Conservation (phyloP, 768 basidiomycete species). For the Pholiota microspora region DNA sequence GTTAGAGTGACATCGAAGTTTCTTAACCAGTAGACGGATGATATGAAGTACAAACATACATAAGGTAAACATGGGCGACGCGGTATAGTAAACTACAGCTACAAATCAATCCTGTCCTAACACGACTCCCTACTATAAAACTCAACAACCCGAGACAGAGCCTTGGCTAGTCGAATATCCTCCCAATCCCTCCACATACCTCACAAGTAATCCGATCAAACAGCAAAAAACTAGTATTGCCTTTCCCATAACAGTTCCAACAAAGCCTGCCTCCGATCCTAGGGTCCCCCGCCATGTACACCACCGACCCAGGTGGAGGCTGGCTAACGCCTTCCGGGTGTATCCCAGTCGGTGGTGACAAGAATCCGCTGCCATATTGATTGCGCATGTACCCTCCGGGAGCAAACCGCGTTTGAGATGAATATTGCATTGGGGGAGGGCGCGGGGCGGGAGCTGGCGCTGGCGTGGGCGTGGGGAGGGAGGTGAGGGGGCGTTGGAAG, state of each 20-base stretch:
- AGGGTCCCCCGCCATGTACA: slow-evolving; percentile 65
- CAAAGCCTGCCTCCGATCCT: slow-evolving; percentile 67
- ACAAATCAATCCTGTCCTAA: too few relatives aligned
- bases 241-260: slow-evolving; percentile 62
- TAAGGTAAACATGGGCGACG: too few relatives aligned
- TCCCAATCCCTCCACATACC: slow-evolving; percentile 63
- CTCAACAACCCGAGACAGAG: too few relatives aligned
- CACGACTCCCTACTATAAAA: too few relatives aligned
- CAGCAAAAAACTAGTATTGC: slow-evolving; percentile 47
- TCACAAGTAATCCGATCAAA: slow-evolving; percentile 54
- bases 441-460: slow-evolving; percentile 6
- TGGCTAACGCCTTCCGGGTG: slow-evolving; percentile 9
- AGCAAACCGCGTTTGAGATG: slow-evolving; percentile 10
- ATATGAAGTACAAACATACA: too few relatives aligned
- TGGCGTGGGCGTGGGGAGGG: slow-evolving; percentile 15
- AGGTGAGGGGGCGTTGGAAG: slow-evolving; percentile 21
- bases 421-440: background rate
- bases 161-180: slow-evolving; percentile 41
- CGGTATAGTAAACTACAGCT: too few relatives aligned
- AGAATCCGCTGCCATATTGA: slow-evolving; percentile 11
- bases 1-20: too few relatives aligned
- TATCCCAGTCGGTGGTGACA: slow-evolving; percentile 8
- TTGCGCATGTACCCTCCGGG: slow-evolving; percentile 13
- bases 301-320: slow-evolving; percentile 38
- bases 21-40: too few relatives aligned